These are phyloP conservation scores for Pseudonitzschia multiseries DNA, from an alignment of 108 stramenopile species.

Conservation along the genomic window DNA sequence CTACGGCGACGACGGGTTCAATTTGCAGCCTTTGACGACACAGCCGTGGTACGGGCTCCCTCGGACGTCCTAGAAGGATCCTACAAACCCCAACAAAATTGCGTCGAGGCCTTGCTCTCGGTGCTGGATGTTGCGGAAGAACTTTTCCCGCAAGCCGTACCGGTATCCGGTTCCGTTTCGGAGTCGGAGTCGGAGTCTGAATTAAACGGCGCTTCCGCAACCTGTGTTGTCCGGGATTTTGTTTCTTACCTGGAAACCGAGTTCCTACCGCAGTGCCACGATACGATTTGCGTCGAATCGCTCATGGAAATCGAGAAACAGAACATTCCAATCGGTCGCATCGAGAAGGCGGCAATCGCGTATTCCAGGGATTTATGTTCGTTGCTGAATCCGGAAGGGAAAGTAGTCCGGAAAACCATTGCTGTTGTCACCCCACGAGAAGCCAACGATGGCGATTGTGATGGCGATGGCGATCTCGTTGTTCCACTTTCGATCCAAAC, in stretches of 20 bases:
- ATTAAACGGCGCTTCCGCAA: background rate
- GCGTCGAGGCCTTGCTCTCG: slow-evolving; percentile 3
- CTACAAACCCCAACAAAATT: slow-evolving; percentile 14
- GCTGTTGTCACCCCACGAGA: background rate
- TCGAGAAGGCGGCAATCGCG: slow-evolving; percentile 23
- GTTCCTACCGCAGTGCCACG: slow-evolving; percentile 11
- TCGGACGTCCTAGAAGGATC: slow-evolving; percentile 32
- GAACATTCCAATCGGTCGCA: slow-evolving; percentile 19
- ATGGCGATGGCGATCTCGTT: background rate
- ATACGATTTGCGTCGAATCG: slow-evolving; percentile 7
- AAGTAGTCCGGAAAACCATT: background rate
- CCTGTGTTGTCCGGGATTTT: slow-evolving; percentile 4
- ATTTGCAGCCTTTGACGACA: slow-evolving; percentile 37
- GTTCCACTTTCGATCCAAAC: background rate
- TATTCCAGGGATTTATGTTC: slow-evolving; percentile 27
- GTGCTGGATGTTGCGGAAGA: slow-evolving; percentile 13
- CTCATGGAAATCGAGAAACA: slow-evolving; percentile 4
- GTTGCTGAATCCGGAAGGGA: slow-evolving; percentile 6
- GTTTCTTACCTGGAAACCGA: slow-evolving; percentile 13
- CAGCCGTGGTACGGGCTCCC: slow-evolving; percentile 28
- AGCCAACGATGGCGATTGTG: background rate
- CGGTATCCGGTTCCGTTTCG: background rate
- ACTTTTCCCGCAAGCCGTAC: background rate
- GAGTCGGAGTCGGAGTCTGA: no score
- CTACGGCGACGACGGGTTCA: slow-evolving; percentile 18